Percentiles rank a stretch among this genome's conserved stretches.
Evolutionary conservation across 495 filamentous ascomycete genomes (phyloP).

Genomic region (Aspergillus nanangensis): DNA sequence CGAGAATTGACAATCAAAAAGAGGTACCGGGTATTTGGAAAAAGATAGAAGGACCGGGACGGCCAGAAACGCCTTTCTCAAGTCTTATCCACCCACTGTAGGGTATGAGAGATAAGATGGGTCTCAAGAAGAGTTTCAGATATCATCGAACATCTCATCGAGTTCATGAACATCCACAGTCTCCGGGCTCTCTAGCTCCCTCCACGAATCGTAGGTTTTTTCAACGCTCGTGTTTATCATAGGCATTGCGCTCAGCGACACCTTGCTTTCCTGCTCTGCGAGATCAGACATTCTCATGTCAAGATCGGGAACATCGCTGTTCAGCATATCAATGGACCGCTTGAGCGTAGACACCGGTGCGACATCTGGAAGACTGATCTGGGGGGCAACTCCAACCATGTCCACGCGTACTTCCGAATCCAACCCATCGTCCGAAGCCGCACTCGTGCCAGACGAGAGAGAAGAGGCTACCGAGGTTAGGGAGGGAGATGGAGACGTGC

Average conservation of each 20-base stretch:
- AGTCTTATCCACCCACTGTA: not conserved
- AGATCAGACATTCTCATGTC: slow-evolving; percentile 46
- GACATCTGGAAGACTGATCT: slow-evolving; percentile 31
- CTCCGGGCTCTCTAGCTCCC: slow-evolving; percentile 78
- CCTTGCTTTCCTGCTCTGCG: slow-evolving; percentile 36
- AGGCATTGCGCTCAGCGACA: slow-evolving; percentile 38
- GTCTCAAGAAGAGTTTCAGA: slow-evolving; percentile 21
- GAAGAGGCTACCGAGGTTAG: slow-evolving; percentile 43
- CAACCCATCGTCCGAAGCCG: slow-evolving; percentile 24
- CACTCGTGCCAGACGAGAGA: slow-evolving; percentile 46
- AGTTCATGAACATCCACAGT: slow-evolving; percentile 88
- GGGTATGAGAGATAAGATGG: not conserved
- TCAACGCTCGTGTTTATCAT: slow-evolving; percentile 38
- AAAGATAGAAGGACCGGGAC: too few relatives aligned
- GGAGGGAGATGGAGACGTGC: slow-evolving; percentile 44
- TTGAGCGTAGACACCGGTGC: slow-evolving; percentile 35
- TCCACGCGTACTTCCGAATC: slow-evolving; percentile 21
- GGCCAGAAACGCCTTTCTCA: not conserved
- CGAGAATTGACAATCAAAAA: too few relatives aligned
- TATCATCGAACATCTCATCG: slow-evolving; percentile 71
- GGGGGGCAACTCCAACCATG: slow-evolving; percentile 21
- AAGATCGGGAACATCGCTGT: slow-evolving; percentile 36
- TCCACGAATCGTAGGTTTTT: slow-evolving; percentile 38
- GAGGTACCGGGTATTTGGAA: too few relatives aligned
- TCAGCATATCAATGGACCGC: slow-evolving; percentile 42